Percentiles rank a stretch among this genome's conserved stretches.
These are phyloP conservation scores for Mortierella claussenii DNA, from an alignment of 192 early-diverging fungal genomes.

Conservation along the genomic window DNA sequence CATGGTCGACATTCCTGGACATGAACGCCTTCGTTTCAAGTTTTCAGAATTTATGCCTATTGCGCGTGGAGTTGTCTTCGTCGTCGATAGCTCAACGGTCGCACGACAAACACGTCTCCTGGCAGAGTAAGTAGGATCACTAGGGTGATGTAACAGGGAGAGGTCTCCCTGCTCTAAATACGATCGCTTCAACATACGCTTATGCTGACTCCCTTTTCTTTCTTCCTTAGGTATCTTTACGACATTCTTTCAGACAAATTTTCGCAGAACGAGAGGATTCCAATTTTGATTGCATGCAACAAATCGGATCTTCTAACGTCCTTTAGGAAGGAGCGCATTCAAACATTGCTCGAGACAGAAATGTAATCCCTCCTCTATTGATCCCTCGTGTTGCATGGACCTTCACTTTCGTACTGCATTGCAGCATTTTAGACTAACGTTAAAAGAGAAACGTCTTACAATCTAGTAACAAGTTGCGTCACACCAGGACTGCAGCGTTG, in stretches of 20 bases:
- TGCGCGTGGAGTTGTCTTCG: slow-evolving; percentile 78
- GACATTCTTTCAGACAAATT: slow-evolving; percentile 77
- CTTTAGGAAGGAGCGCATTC: slow-evolving; percentile 72
- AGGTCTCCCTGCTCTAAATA: not conserved
- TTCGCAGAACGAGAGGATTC: slow-evolving; percentile 66
- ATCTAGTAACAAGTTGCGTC: slow-evolving; percentile 69
- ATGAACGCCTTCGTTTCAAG: slow-evolving; percentile 82
- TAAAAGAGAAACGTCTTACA: too few relatives aligned
- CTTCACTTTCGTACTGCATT: too few relatives aligned
- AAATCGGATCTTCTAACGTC: slow-evolving; percentile 83
- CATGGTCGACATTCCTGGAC: slow-evolving; percentile 90
- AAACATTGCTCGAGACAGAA: slow-evolving; percentile 77
- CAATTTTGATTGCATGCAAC: slow-evolving; percentile 84
- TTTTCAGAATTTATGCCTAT: slow-evolving; percentile 75
- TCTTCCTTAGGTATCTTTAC: slow-evolving; percentile 68
- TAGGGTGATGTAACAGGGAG: too few relatives aligned
- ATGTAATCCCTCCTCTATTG: slow-evolving; percentile 71
- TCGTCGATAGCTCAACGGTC: slow-evolving; percentile 79
- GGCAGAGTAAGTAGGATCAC: slow-evolving; percentile 66
- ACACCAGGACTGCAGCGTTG: slow-evolving; percentile 72
- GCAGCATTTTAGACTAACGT: too few relatives aligned
- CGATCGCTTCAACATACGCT: too few relatives aligned
- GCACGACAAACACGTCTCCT: slow-evolving; percentile 62
- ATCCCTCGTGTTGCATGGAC: too few relatives aligned
- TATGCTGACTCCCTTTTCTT: too few relatives aligned